Conservation (phyloP, 768 basidiomycete species). For the Panellus pusillus region DNA sequence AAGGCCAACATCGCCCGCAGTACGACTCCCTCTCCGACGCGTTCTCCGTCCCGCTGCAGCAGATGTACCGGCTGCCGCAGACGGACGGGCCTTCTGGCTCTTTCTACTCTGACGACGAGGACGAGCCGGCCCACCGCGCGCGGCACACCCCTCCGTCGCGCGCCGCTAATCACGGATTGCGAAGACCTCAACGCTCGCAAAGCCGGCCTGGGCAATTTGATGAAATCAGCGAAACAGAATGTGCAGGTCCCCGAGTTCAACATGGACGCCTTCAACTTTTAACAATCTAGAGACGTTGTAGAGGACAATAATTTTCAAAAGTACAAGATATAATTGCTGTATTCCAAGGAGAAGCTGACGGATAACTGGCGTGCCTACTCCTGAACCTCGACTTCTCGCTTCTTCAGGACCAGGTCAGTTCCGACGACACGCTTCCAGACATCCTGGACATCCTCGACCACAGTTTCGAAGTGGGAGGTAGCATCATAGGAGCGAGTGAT, state of each 20-base stretch:
- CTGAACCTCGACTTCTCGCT: constrained; percentile 73
- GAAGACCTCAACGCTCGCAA: constrained; percentile 64
- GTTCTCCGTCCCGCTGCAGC: too few species aligned
- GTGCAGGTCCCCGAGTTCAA: constrained; percentile 85
- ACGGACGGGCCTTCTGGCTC: too few species aligned
- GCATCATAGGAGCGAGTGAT: constrained; percentile 98
- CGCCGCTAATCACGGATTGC: too few species aligned
- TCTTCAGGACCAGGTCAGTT: constrained; percentile 80
- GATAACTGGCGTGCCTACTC: constrained; percentile 22
- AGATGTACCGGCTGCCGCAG: too few species aligned
- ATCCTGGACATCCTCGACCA: constrained; percentile 95
- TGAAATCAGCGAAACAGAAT: constrained; percentile 91
- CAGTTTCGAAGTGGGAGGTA: constrained; percentile 98
- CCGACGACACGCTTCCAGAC: constrained; percentile 91
- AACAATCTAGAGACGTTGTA: neutral
- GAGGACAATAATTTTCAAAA: constrained; percentile 12
- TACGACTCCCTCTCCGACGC: too few species aligned
- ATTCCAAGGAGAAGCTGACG: constrained; percentile 12
- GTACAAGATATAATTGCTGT: constrained; percentile 20
- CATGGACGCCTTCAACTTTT: constrained; percentile 72
- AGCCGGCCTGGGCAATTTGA: constrained; percentile 76
- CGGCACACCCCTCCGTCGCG: too few species aligned
- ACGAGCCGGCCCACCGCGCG: too few species aligned
- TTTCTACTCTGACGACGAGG: too few species aligned
- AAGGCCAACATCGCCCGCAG: too few species aligned